Evolutionary conservation across 1,139 yeast genomes (phyloP), one percentile per base, ranked within the genome.

Genomic region (Saccharomycopsis crataegensis): DNA sequence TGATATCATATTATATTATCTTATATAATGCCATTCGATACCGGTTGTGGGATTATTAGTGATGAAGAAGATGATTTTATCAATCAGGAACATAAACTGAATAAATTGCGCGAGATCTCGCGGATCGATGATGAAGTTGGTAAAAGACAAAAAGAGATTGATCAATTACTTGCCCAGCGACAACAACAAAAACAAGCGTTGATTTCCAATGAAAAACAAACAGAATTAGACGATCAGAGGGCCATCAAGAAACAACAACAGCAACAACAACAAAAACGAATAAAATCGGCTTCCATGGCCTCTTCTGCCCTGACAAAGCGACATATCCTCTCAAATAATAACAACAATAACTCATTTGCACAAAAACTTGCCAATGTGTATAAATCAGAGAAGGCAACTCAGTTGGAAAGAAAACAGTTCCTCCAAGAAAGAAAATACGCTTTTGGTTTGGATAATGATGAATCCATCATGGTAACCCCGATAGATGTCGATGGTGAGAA

Each of bases 361-460:
- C 61, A 67, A 11, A 62, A 62, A 34, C 65, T 69, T 31, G 62
- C 62, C 33, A 56, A 59, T 22, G 51, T 65, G 1, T 61, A 64
- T 47, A 58, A 57, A 43, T 58, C 61, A 38, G 62, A 60, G 14
- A 61, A 64, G 28, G 54, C 55, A 36, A 56, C 62, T 37, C 57
- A 59, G 28, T 48, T 55, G 34, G 54, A 57, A 14, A 58, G 59
- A 11, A 60, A 61, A 42, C 57, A 60, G 22, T 56, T 71, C 54
- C 53, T 69, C 59, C 60, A 59, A 22, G 57, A 69, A 2, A 64
- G 75, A 51, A 66, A 71, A 8, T 72, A 68, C 57, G 64, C 75
- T 3, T 70, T 73, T 60, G 64, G 62, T 32, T 59, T 59, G 7
- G 48, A 57, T 6, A 52, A 50, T 31, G 46, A 54, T 11, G 52